Base-by-base conservation (phyloP, 345 rosid species). In the Luvunga scandens region DNA sequence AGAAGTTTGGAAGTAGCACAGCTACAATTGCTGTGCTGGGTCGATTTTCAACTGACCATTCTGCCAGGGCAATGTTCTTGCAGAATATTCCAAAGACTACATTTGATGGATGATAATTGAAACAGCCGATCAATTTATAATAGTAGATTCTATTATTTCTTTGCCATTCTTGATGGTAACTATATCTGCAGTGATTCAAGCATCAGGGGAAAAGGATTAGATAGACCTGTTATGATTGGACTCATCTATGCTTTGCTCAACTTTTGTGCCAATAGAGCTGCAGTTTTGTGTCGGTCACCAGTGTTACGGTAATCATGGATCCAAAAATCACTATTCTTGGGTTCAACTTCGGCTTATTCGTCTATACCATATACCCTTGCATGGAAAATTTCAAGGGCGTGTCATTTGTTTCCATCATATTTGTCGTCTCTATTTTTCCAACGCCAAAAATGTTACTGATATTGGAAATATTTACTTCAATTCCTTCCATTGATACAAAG, bases 1-100 rank as follows among this genome's bases (percentile, higher is more conserved):
- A 97, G 89, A 91, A 97, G 86, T 82, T 88, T 55, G 97, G 99
- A 80, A 94, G 98, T 78, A 97, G 86, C 78, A 94, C 98, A 38
- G 93, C 92, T 0, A 94, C 99, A 7, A 81, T 88, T 38, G 98
- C 97, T 0, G 92, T 88, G 27, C 86, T 94, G 13, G 99, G 99
- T 68, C 90, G 84, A 72, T 97, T 97, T 83, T 87, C 97, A 6
- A 77, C 72, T 1, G 97, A 97, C 33, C 42, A 81, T 21, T 81
- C 82, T 8, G 83, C 89, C 25, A 93, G 94, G 85, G 90, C 84
- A 0, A 82, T n/a, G 72, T 91, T 97, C 81, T 83, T 91, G 59
- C 87, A 89, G 78, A 87, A 84, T 80, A 91, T 91, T 75, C 91
- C 89, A 69, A 74, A 77, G 61, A 45, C 81, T 75, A 31, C 71